Conservation (phyloP, 2,329 filamentous ascomycete species). For the Beauveria caledonica region DNA sequence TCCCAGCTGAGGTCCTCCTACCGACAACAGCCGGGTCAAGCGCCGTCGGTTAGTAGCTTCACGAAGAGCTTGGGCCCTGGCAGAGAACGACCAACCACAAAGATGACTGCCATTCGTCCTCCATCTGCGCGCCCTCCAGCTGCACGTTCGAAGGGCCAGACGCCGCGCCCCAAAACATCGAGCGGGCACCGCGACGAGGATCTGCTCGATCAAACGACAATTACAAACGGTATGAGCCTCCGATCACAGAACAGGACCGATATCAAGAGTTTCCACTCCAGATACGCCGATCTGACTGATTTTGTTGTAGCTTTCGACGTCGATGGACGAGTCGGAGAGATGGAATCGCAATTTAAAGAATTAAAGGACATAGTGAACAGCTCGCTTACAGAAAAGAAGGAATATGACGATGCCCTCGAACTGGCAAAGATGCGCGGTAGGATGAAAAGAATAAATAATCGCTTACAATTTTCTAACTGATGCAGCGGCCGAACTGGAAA, state of each 20-base stretch:
- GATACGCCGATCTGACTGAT: constrained; percentile 43
- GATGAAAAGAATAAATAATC: constrained; percentile 16
- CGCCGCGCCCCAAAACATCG: constrained; percentile 29
- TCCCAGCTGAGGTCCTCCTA: constrained; percentile 22
- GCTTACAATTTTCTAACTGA: constrained; percentile 11
- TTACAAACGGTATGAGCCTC: constrained; percentile 27
- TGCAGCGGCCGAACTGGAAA: constrained; percentile 41
- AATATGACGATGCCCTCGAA: constrained; percentile 65
- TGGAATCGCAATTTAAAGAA: constrained; percentile 65
- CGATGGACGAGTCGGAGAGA: constrained; percentile 63
- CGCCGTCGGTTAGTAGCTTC: constrained; percentile 36
- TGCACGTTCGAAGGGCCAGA: constrained; percentile 33
- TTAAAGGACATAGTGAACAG: constrained; percentile 66
- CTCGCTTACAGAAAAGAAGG: constrained; percentile 58
- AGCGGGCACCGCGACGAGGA: constrained; percentile 33
- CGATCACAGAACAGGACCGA: constrained; percentile 3
- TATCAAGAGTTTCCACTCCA: constrained; percentile 21
- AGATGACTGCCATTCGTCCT: constrained; percentile 41
- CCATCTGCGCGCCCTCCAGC: constrained; percentile 38
- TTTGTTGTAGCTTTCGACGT: constrained; percentile 67
- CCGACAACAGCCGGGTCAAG: constrained; percentile 26
- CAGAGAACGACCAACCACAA: constrained; percentile 33
- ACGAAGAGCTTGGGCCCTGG: constrained; percentile 49
- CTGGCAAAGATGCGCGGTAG: constrained; percentile 68
- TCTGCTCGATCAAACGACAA: constrained; percentile 26